Conservation (phyloP, 371 early-diverging fungal genomes). For the Mycotypha africana region DNA sequence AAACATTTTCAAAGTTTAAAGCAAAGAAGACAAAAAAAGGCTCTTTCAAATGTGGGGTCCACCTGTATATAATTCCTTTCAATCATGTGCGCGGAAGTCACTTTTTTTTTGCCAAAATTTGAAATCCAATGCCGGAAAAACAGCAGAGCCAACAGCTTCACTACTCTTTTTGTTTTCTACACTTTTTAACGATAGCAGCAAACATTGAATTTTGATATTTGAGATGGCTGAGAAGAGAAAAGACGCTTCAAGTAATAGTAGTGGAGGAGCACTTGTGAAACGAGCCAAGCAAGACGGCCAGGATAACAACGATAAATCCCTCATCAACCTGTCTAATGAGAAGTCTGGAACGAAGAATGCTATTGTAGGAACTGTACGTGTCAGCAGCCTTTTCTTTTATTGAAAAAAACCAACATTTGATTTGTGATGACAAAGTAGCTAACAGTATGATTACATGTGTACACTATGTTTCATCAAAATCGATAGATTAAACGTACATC, state of each 20-base stretch:
- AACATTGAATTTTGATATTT: too few species aligned
- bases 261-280: conserved; percentile 47
- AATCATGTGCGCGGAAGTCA: too few species aligned
- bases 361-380: conserved; percentile 58
- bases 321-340: conserved; percentile 44
- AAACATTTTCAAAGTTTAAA: too few species aligned
- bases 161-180: too few species aligned
- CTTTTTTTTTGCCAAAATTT: neutral
- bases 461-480: neutral
- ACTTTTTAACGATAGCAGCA: too few species aligned
- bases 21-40: conserved; percentile 2
- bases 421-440: too few species aligned
- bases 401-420: too few species aligned
- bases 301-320: conserved; percentile 24
- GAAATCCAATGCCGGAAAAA: too few species aligned
- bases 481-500: conserved; percentile 77
- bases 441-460: neutral
- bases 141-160: too few species aligned
- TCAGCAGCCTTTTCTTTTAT: neutral
- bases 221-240: conserved; percentile 26
- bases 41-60: neutral
- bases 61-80: too few species aligned
- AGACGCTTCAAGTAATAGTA: conserved; percentile 1
- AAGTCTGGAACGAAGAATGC: conserved; percentile 51
- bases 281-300: conserved; percentile 44